A percentile compares a stretch with the other conserved stretches of the same genome.
phyloP scores from a whole-genome alignment of 2,329 filamentous ascomycete genomes.

The Fusarium hainanense region DNA sequence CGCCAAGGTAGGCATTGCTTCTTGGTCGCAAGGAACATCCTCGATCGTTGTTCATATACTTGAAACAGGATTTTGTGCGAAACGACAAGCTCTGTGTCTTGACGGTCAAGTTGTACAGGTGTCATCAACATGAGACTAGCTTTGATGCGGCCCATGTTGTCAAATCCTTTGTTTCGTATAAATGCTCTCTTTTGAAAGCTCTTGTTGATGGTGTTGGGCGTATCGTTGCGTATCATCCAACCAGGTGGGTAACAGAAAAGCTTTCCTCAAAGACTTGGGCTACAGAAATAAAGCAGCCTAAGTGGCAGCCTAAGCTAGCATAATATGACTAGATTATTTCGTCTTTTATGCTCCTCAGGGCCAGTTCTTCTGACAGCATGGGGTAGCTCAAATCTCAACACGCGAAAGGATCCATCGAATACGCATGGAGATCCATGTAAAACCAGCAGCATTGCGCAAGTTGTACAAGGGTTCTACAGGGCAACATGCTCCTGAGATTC shows the following conservation, averaged over 20 bases:
- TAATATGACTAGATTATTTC: no score
- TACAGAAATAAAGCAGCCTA: no score
- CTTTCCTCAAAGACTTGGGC: no score
- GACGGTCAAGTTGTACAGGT: not conserved
- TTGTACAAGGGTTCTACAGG: not conserved
- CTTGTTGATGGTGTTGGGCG: not conserved
- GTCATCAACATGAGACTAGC: conserved; percentile 1
- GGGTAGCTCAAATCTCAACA: not conserved
- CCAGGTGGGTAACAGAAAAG: no score
- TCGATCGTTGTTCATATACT: not conserved
- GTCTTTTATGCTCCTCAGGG: no score
- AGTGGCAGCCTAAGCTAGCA: no score
- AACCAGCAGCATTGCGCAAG: not conserved
- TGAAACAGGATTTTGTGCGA: conserved; percentile 11
- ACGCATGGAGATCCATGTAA: not conserved
- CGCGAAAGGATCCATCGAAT: not conserved
- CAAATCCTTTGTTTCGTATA: not conserved
- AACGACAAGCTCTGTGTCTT: conserved; percentile 1
- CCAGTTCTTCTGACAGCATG: no score
- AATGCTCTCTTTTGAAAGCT: not conserved
- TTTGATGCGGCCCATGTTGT: not conserved
- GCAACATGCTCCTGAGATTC: not conserved
- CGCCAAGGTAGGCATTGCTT: not conserved
- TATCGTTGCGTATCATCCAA: not conserved
- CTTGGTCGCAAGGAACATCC: conserved; percentile 2